These are phyloP conservation scores for Rhizophagus prolifer DNA, from an alignment of 192 early-diverging fungal genomes.

Conservation along the genomic window DNA sequence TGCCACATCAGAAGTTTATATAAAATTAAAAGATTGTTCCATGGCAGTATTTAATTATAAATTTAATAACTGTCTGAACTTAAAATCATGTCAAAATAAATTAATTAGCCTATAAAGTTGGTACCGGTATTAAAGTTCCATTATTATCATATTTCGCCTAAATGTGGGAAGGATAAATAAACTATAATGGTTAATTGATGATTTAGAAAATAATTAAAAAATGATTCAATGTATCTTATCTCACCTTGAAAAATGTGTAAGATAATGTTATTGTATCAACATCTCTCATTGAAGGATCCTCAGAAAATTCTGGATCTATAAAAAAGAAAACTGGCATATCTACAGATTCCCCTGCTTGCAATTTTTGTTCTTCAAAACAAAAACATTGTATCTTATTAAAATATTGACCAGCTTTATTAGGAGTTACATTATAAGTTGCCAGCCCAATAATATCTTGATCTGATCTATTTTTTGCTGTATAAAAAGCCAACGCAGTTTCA, in stretches of 20 bases:
- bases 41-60: background rate
- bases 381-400: too few species aligned
- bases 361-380: too few species aligned
- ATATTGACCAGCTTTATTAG: conserved; percentile 87
- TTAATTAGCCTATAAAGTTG: background rate
- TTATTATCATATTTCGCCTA: conserved; percentile 28
- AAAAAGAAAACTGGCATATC: conserved; percentile 98
- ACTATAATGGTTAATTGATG: background rate
- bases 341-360: conserved; percentile 83
- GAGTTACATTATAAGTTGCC: conserved; percentile 95
- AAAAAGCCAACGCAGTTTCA: conserved; percentile 96
- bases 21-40: background rate
- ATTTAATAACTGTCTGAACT: background rate
- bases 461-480: conserved; percentile 85
- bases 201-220: background rate
- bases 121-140: conserved; percentile 19
- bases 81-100: background rate
- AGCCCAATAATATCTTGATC: conserved; percentile 90
- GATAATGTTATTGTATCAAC: conserved; percentile 88
- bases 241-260: conserved; percentile 92
- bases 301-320: conserved; percentile 93
- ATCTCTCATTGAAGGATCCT: conserved; percentile 94
- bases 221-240: conserved; percentile 22
- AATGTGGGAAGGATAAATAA: background rate
- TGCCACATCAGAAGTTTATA: background rate